phyloP scores from a whole-genome alignment of 805 yeast genomes.

The Candida vaughaniae region DNA sequence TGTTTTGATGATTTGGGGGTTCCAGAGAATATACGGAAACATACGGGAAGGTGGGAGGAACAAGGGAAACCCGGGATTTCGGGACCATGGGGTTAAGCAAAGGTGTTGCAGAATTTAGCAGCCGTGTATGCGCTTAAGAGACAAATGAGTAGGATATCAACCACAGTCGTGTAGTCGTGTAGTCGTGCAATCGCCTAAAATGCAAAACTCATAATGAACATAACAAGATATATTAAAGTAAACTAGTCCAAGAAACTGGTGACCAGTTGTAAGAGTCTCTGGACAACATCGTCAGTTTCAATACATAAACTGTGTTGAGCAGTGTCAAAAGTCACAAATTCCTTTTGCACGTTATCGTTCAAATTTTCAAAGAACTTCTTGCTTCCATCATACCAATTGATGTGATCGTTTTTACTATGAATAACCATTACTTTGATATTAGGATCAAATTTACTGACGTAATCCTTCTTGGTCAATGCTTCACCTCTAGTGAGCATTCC shows the following conservation, averaged over 20 bases:
- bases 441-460: constrained; percentile 34
- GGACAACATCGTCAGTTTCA: constrained; percentile 39
- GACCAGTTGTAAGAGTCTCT: constrained; percentile 1
- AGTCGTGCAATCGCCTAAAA: no score
- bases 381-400: constrained; percentile 55
- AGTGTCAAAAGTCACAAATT: constrained; percentile 21
- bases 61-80: no score
- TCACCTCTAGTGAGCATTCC: constrained; percentile 69
- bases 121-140: no score
- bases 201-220: no score
- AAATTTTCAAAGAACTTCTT: constrained; percentile 36
- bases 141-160: no score
- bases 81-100: no score
- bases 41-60: no score
- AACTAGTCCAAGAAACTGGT: neutral
- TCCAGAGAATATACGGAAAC: no score
- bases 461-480: constrained; percentile 37
- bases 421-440: constrained; percentile 51
- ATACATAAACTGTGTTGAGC: constrained; percentile 47
- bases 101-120: no score
- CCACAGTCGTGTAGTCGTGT: no score
- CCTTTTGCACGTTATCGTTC: constrained; percentile 32
- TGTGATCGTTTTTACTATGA: constrained; percentile 64
- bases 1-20: no score
- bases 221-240: no score